phyloP scores from a whole-genome alignment of 208 protist species.

The Leptomonas pyrrhocoris region DNA sequence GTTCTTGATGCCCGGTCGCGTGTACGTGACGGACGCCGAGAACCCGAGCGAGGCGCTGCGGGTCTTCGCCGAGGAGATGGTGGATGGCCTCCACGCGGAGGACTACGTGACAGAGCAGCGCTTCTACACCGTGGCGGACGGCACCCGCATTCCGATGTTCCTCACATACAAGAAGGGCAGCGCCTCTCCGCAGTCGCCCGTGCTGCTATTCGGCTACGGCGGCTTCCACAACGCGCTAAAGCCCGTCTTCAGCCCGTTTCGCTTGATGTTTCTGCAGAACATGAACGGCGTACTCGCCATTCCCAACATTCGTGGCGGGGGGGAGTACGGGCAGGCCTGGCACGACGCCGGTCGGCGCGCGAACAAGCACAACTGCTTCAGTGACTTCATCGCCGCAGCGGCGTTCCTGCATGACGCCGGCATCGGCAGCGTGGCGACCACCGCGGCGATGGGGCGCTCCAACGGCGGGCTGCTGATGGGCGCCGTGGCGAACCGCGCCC shows the following conservation, averaged over 20 bases:
- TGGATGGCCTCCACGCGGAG: slow-evolving; percentile 59
- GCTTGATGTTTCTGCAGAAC: slow-evolving; percentile 81
- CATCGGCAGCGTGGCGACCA: slow-evolving; percentile 80
- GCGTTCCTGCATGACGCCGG: slow-evolving; percentile 70
- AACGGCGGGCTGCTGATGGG: slow-evolving; percentile 96
- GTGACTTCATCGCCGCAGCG: slow-evolving; percentile 82
- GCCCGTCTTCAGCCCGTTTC: slow-evolving; percentile 74
- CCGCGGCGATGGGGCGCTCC: slow-evolving; percentile 92
- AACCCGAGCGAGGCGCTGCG: slow-evolving; percentile 55
- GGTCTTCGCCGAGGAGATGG: slow-evolving; percentile 70
- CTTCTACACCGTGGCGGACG: slow-evolving; percentile 91
- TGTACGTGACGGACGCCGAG: slow-evolving; percentile 74
- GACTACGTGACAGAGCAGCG: slow-evolving; percentile 86
- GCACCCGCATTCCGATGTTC: slow-evolving; percentile 95
- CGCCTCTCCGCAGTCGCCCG: slow-evolving; percentile 67
- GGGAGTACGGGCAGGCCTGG: slow-evolving; percentile 95
- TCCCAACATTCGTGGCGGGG: slow-evolving; percentile 95
- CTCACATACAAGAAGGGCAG: slow-evolving; percentile 80
- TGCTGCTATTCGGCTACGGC: slow-evolving; percentile 94
- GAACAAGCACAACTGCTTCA: slow-evolving; percentile 92
- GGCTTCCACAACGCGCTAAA: slow-evolving; percentile 94
- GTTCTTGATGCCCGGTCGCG: slow-evolving; percentile 86
- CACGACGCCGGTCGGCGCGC: slow-evolving; percentile 83
- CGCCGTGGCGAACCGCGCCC: slow-evolving; percentile 87
- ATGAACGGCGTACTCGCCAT: slow-evolving; percentile 85